Conservation (phyloP, 2,329 filamentous ascomycete genomes). For the Rhexocercosporidium sp. region DNA sequence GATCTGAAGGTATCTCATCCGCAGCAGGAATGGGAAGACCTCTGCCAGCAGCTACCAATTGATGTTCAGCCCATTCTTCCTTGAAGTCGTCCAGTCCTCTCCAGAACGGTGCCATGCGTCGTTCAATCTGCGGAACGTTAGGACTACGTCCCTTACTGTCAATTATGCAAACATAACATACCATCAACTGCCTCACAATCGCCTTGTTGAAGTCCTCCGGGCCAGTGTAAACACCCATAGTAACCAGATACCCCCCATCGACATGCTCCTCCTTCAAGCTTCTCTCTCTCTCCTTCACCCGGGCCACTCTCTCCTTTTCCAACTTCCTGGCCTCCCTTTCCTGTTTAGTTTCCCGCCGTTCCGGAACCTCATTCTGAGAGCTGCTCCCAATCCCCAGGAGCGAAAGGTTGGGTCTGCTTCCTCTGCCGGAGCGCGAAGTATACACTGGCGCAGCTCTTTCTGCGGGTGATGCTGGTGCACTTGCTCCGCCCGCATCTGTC, state of each 20-base stretch:
- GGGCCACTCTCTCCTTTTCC: slow-evolving; percentile 77
- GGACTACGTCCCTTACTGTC: slow-evolving; percentile 4
- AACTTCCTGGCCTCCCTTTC: slow-evolving; percentile 86
- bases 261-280: slow-evolving; percentile 92
- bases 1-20: slow-evolving; percentile 80
- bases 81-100: slow-evolving; percentile 88
- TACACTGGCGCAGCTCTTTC: slow-evolving; percentile 33
- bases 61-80: slow-evolving; percentile 89
- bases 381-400: slow-evolving; percentile 40
- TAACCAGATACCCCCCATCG: slow-evolving; percentile 93
- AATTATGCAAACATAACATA: slow-evolving; percentile 45
- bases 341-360: slow-evolving; percentile 83
- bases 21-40: slow-evolving; percentile 83
- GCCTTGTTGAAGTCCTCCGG: slow-evolving; percentile 92
- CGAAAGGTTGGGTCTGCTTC: slow-evolving; percentile 41
- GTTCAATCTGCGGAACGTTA: slow-evolving; percentile 73
- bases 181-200: slow-evolving; percentile 88
- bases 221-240: slow-evolving; percentile 90
- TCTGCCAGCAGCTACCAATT: slow-evolving; percentile 88
- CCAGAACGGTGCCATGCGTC: slow-evolving; percentile 94
- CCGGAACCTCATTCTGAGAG: slow-evolving; percentile 36
- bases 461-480: slow-evolving; percentile 34
- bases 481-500: slow-evolving; percentile 29
- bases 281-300: slow-evolving; percentile 84
- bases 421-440: slow-evolving; percentile 35